Evolutionary conservation across 495 filamentous ascomycete genomes (phyloP), one percentile per base, ranked within the genome.

Genomic region (Thermochaetoides thermophila): DNA sequence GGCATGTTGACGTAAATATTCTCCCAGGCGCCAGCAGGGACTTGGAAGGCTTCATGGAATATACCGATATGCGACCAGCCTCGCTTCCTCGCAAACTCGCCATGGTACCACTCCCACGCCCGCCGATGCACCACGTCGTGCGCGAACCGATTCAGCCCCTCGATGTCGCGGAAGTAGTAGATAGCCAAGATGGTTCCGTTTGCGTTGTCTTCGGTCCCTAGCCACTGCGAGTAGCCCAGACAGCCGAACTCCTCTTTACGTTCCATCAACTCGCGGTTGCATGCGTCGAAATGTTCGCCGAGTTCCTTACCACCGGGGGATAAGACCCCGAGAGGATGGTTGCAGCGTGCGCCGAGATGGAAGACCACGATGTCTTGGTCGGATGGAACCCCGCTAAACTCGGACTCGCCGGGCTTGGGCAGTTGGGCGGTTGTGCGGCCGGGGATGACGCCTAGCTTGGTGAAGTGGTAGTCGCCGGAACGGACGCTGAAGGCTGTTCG

Each of bases 91-190:
- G 15, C 25, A 6, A 34, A 31, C 13, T 22, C 22, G 2, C 13
- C 23, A 13, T 32, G 29, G 54, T 45, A 70, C 60, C 59, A 70
- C 10, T 57, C 48, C 66, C 66, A 65, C 8, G 45, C 57, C 7
- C 49, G 40, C n/a, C 49, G 49, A 42, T 74, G 69, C 7, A 57
- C 11, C 1, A 49, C 27, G 13, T 52, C 55, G 32, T 68, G 60
- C 21, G 70, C 69, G 41, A 69, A 73, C 2, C 35, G 34, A 41
- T 71, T 57, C 12, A 74, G 32, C 19, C 53, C 57, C 12, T 69
- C 65, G 8, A 61, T 32, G 26, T 44, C 37, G 8, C 55, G 55
- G 39, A 71, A 66, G 48, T 74, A 74, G 34, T 55, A 54, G 1
- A 66, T 29, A 0, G 32, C 31, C 33, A 68, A n/a, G 10, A 32